Evolutionary conservation across 495 filamentous ascomycete genomes (phyloP).

Genomic region (Bacidia gigantensis): DNA sequence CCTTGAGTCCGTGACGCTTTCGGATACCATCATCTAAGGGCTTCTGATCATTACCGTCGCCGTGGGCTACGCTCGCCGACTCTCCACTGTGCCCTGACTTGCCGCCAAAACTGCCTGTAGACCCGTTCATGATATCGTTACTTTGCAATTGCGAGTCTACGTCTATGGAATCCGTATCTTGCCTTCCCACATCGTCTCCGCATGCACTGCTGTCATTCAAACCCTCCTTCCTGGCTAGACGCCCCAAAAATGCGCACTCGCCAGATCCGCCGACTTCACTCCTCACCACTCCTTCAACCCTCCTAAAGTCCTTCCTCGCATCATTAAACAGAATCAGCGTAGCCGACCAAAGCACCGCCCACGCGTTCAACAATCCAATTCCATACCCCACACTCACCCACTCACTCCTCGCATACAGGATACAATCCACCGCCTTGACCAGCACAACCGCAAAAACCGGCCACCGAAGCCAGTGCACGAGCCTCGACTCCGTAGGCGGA

Average conservation of each 20-base stretch:
- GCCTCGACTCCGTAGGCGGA: conserved; percentile 37
- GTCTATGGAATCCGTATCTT: too few relatives aligned
- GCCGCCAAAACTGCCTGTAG: too few relatives aligned
- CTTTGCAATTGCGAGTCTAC: too few relatives aligned
- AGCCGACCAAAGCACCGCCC: conserved; percentile 51
- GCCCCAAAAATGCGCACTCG: too few relatives aligned
- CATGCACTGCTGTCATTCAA: neutral
- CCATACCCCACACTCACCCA: conserved; percentile 51
- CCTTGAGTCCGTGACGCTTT: too few relatives aligned
- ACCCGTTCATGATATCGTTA: too few relatives aligned
- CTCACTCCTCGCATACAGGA: conserved; percentile 33
- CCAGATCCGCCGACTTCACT: neutral
- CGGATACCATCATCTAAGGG: too few relatives aligned
- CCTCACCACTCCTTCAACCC: conserved; percentile 31
- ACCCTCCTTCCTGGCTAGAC: neutral
- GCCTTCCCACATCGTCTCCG: too few relatives aligned
- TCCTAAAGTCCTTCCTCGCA: conserved; percentile 49
- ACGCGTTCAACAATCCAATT: conserved; percentile 50
- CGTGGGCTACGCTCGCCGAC: too few relatives aligned
- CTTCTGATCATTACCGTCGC: too few relatives aligned
- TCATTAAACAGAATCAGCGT: conserved; percentile 50
- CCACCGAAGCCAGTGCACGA: conserved; percentile 37
- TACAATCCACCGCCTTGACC: conserved; percentile 28
- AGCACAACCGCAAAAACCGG: conserved; percentile 40
- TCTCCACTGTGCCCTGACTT: too few relatives aligned